Base-by-base conservation (phyloP, 371 early-diverging fungal genomes). In the Parasitella parasitica region DNA sequence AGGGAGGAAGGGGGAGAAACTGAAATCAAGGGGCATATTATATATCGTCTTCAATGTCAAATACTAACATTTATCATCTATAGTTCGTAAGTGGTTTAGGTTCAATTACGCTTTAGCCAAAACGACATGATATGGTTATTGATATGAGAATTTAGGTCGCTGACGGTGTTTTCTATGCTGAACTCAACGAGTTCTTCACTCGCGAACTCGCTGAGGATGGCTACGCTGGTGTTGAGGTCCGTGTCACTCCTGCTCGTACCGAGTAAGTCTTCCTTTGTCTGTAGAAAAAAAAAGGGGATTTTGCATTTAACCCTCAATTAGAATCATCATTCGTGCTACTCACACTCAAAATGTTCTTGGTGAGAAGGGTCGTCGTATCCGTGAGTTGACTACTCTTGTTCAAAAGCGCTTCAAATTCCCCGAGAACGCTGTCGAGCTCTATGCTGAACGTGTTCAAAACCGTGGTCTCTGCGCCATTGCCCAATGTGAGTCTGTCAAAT, bases 101-200 rank as follows among this genome's bases (percentile, higher is more conserved):
- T 43, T 18, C 18, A 43, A 43, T n/a, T 11, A 43, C 22, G 20
- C 43, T 9, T 9, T 9, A 18, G 22, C 8, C 43, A 43, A 32
- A 32, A 32, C 3, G 18, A 43, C 22, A 20, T 8, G 43, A 43
- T 43, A 35, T 41, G 9, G 27, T 48, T 30, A 35, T 11, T 41
- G n/a, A 39, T 46, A 38, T 12, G 11, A 15, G 4, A 18, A 39
- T 48, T 69, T 96, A 73, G 67, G 78, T 78, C 72, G 97, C 97
- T 83, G 99, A 98, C 86, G 99, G 99, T 91, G 97, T 98, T 57
- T 97, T 98, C 91, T 97, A 95, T 89, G 97, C 99, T 77, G 99
- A 98, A 86, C 90, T 98, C 76, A 97, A 98, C 91, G 96, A 97
- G 85, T 96, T 97, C 90, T 91, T 98, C 82, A 91, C 92, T 78